Percentiles rank a stretch among this genome's conserved stretches.
phyloP scores from a whole-genome alignment of 768 basidiomycete species.

The Kwoniella sp. region DNA sequence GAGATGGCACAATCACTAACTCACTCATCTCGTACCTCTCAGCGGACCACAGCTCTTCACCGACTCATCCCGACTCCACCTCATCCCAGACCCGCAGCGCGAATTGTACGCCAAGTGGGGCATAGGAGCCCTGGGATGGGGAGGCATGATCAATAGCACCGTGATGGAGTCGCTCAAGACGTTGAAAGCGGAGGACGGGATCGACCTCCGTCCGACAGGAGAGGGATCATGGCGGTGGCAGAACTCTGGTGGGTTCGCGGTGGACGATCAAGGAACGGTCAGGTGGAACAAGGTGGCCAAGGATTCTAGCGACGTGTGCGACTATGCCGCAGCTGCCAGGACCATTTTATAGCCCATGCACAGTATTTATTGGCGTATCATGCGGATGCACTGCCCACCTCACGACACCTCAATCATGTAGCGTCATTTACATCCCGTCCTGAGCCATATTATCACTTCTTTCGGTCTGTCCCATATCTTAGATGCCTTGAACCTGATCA shows the following conservation, averaged over 20 bases:
- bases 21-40: background rate
- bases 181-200: background rate
- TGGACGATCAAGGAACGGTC: background rate
- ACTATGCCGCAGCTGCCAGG: conserved; percentile 1
- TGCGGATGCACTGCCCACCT: too few relatives aligned
- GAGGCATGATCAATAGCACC: background rate
- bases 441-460: background rate
- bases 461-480: too few relatives aligned
- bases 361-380: too few relatives aligned
- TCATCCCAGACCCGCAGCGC: background rate
- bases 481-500: background rate
- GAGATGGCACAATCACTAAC: background rate
- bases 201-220: conserved; percentile 1
- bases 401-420: too few relatives aligned
- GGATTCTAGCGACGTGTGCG: conserved; percentile 9
- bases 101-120: conserved; percentile 10
- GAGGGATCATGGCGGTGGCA: conserved; percentile 6
- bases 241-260: conserved; percentile 9
- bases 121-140: conserved; percentile 7
- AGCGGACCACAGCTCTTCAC: conserved; percentile 3
- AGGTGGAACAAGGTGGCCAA: conserved; percentile 7
- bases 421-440: too few relatives aligned
- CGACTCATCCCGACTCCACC: background rate
- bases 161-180: conserved; percentile 1
- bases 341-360: background rate